These are phyloP conservation scores for Penicillium canescens DNA, from an alignment of 495 filamentous ascomycete genomes.

Conservation along the genomic window DNA sequence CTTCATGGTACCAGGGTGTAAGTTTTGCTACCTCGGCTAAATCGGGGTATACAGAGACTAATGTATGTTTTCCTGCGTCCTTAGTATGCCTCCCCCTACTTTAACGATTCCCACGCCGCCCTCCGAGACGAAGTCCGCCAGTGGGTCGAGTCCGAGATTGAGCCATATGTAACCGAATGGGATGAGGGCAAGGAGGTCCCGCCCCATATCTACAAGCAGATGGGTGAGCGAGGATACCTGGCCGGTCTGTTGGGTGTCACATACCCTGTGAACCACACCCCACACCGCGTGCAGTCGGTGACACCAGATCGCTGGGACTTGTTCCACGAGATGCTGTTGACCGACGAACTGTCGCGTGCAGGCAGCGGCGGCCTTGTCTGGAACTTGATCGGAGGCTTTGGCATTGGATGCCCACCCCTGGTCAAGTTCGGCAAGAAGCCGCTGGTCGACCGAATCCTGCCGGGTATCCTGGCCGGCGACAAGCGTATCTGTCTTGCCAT, in stretches of 20 bases:
- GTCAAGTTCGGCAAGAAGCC: slow-evolving; percentile 90
- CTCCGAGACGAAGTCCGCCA: slow-evolving; percentile 85
- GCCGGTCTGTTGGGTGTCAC: slow-evolving; percentile 80
- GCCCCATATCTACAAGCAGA: slow-evolving; percentile 86
- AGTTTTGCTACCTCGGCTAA: slow-evolving; percentile 33
- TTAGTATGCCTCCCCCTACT: slow-evolving; percentile 94
- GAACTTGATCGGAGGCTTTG: slow-evolving; percentile 94
- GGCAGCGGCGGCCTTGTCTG: slow-evolving; percentile 96
- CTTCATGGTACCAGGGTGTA: slow-evolving; percentile 95
- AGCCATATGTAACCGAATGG: slow-evolving; percentile 93
- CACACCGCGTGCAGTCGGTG: slow-evolving; percentile 72
- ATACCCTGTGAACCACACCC: slow-evolving; percentile 73
- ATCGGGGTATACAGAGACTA: neutral
- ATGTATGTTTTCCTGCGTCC: slow-evolving; percentile 7
- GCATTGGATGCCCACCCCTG: slow-evolving; percentile 88
- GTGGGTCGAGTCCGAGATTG: slow-evolving; percentile 89
- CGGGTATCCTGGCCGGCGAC: slow-evolving; percentile 84
- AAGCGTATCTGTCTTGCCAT: slow-evolving; percentile 94
- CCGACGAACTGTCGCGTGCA: slow-evolving; percentile 86
- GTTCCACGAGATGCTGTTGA: slow-evolving; percentile 94
- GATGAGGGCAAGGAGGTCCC: slow-evolving; percentile 92
- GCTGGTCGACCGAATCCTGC: slow-evolving; percentile 79
- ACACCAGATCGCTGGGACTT: slow-evolving; percentile 91
- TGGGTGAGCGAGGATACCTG: slow-evolving; percentile 90
- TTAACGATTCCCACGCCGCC: slow-evolving; percentile 87